Evolutionary conservation across 2,329 filamentous ascomycete species (phyloP), one percentile per base, ranked within the genome.

Genomic region (Diaporthe humulicola): DNA sequence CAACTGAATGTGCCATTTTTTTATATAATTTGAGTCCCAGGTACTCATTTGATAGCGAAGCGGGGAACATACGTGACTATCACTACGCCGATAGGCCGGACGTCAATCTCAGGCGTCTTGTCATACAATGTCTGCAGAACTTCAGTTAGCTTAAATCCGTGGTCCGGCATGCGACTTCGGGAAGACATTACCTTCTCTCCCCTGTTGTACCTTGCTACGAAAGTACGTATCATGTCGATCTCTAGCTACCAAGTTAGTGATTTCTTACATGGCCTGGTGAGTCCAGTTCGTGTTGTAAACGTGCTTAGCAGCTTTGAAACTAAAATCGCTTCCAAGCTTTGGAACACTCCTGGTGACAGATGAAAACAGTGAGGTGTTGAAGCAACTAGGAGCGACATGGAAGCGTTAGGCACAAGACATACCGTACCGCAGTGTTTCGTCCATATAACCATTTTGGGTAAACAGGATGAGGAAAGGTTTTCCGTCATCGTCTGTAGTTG

Each of bases 221-320:
- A 69, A 40, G 19, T 38, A 15, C 64, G 64, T 22, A 69, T 69
- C 8, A 69, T 3, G 14, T 69, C 15, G 33, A 69, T 69, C 48
- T 69, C 64, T 69, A 10, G 17, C 8, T 19, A 6, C 4, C 45
- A 12, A 19, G 45, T 67, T 9, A 69, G 45, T 30, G n/a, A 40
- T 54, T 14, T 14, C 1, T 3, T 19, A 19, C 17, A 2, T 22
- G 33, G n/a, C 12, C 30, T 38, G 8, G 8, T 36, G 64, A 9
- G 7, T 4, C 19, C 28, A 1, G 10, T 8, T 22, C 0, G 8
- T 38, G 19, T 19, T 15, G 0, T 9, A 15, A 38, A 6, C 45
- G 12, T 19, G 2, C 15, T 17, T 15, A 8, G 17, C 8, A 10
- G n/a, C 14, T 14, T 22, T 25, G n/a, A 4, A 14, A 5, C 3